phyloP scores from a whole-genome alignment of 1,284 basidiomycete species.

The Heterobasidion irregulare region DNA sequence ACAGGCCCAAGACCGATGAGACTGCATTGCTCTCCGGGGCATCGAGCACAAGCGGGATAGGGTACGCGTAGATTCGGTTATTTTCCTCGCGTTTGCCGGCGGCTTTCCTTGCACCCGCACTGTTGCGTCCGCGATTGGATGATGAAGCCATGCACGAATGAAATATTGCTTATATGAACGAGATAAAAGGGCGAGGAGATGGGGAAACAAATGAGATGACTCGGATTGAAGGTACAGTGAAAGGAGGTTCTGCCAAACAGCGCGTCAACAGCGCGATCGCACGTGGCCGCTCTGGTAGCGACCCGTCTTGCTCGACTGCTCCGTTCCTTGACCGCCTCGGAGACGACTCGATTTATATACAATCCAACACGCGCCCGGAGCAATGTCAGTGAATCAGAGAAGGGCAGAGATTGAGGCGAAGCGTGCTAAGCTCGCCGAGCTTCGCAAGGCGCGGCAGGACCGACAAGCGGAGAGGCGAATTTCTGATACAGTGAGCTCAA shows the following conservation, averaged over 20 bases:
- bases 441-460: slow-evolving; percentile 65
- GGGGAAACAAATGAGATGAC: too few relatives aligned
- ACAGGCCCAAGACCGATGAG: slow-evolving; percentile 38
- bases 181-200: not conserved
- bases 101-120: slow-evolving; percentile 29
- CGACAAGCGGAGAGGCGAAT: slow-evolving; percentile 52
- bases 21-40: slow-evolving; percentile 30
- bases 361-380: not conserved
- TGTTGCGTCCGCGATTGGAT: not conserved
- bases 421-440: slow-evolving; percentile 78
- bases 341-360: not conserved
- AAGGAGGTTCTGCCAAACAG: slow-evolving; percentile 12
- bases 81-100: slow-evolving; percentile 50
- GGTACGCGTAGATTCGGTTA: slow-evolving; percentile 57
- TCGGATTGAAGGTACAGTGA: too few relatives aligned
- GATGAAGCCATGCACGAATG: not conserved
- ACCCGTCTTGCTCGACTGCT: not conserved
- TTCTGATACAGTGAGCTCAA: slow-evolving; percentile 23
- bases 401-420: slow-evolving; percentile 90
- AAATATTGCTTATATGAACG: not conserved
- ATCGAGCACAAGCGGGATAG: slow-evolving; percentile 52
- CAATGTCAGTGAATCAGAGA: slow-evolving; percentile 33
- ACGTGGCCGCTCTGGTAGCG: slow-evolving; percentile 8
- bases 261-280: slow-evolving; percentile 15
- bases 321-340: not conserved